A percentile compares a stretch with the other conserved stretches of the same genome.
phyloP scores from a whole-genome alignment of 1,284 basidiomycete species.

The Moniliella sp. region DNA sequence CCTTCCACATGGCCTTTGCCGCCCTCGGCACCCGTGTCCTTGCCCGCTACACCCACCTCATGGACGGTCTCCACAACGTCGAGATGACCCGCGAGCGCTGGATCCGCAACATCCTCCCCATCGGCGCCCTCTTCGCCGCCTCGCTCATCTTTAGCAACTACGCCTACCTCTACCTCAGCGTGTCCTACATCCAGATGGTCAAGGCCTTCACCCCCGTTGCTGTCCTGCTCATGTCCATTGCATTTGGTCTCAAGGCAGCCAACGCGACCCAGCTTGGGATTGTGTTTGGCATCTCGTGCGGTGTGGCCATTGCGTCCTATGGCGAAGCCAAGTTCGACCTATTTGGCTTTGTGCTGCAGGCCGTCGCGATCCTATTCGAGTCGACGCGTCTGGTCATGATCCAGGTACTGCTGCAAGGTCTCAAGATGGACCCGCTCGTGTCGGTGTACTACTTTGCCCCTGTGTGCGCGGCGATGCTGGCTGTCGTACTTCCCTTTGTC shows the following conservation, averaged over 20 bases:
- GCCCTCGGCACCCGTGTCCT: conserved; percentile 71
- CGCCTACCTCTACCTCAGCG: conserved; percentile 71
- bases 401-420: conserved; percentile 73
- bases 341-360: conserved; percentile 52
- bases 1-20: conserved; percentile 38
- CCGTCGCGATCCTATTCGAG: conserved; percentile 45
- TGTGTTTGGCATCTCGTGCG: conserved; percentile 71
- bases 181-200: conserved; percentile 93
- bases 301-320: conserved; percentile 66
- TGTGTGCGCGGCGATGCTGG: conserved; percentile 71
- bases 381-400: conserved; percentile 84
- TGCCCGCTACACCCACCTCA: conserved; percentile 60
- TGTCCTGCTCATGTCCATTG: conserved; percentile 80
- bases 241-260: conserved; percentile 68
- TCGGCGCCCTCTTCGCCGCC: conserved; percentile 73
- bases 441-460: conserved; percentile 59
- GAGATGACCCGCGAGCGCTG: conserved; percentile 46
- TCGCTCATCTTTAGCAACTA: conserved; percentile 80
- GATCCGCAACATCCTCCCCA: conserved; percentile 63
- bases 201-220: conserved; percentile 95
- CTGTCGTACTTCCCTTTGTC: conserved; percentile 59
- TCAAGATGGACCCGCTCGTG: conserved; percentile 85
- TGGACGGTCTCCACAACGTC: conserved; percentile 64
- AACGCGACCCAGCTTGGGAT: conserved; percentile 58
- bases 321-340: conserved; percentile 70